Evolutionary conservation across 352 stramenopile genomes (phyloP), one percentile per base, ranked within the genome.

Genomic region (Pythium chondricola): DNA sequence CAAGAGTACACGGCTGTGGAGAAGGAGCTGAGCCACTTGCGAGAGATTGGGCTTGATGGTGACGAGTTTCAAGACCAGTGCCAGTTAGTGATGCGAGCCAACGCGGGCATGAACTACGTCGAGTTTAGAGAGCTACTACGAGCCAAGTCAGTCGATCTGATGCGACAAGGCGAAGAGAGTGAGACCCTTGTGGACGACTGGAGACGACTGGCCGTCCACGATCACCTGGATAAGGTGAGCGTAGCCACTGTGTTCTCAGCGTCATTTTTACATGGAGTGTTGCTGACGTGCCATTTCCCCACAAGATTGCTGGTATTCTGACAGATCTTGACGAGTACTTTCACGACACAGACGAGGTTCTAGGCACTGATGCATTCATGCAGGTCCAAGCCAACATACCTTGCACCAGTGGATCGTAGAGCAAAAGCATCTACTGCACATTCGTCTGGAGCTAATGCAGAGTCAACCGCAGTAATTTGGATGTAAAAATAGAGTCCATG

Each of bases 81-180:
- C 13, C 82, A 90, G 24, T 3, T 82, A 4, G 69, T 93, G 22
- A 85, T 93, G 74, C 61, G 62, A 14, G 82, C 79, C 10, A 93
- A 93, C 47, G 79, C 74, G 4, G 82, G 82, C 6, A 90, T 87
- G 47, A 79, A 90, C 57, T 88, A 77, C 29, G 31, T 69, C 24
- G 82, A 89, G 38, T 89, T 90, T 29, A 66, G 54, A 4, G 48
- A 63, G 13, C 56, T 93, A 6, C 56, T 93, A 18, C 55, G 55
- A 27, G 70, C 74, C 11, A 88, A 85, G 42, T 37, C 58, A 8
- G 42, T 39, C 1, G 63, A 88, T 2, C 37, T 87, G n/a, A n/a
- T n/a, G n/a, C n/a, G n/a, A n/a, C n/a, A n/a, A n/a, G n/a, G n/a
- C n/a, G n/a, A n/a, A n/a, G n/a, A n/a, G n/a, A n/a, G n/a, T n/a